phyloP scores from a whole-genome alignment of 305 asterid species.

The Andrographis paniculata region DNA sequence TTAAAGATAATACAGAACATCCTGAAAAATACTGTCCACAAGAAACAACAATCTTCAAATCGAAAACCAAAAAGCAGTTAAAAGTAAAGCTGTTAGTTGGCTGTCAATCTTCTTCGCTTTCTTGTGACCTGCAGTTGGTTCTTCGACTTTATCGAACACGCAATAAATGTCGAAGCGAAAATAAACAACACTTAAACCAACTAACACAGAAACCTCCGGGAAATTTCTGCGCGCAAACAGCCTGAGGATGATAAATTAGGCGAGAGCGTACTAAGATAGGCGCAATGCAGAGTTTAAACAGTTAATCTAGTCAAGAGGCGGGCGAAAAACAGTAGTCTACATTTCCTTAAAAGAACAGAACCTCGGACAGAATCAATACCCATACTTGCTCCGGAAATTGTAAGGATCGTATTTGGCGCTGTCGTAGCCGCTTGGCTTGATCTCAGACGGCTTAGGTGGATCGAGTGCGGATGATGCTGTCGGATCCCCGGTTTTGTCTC shows the following conservation, averaged over 20 bases:
- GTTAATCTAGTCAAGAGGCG: slow-evolving; percentile 8
- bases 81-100: slow-evolving; percentile 29
- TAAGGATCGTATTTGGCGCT: slow-evolving; percentile 49
- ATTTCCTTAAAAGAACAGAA: neutral
- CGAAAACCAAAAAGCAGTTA: neutral
- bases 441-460: slow-evolving; percentile 47
- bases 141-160: slow-evolving; percentile 12
- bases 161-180: slow-evolving; percentile 9
- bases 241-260: slow-evolving; percentile 4
- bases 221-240: neutral
- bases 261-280: too few species aligned
- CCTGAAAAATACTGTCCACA: slow-evolving; percentile 29
- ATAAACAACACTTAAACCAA: neutral
- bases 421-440: slow-evolving; percentile 40
- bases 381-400: slow-evolving; percentile 59
- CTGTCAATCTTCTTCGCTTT: slow-evolving; percentile 32
- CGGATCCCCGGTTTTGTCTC: slow-evolving; percentile 48
- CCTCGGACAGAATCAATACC: slow-evolving; percentile 27
- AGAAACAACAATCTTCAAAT: slow-evolving; percentile 14
- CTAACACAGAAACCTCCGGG: neutral
- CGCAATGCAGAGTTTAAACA: slow-evolving; percentile 8
- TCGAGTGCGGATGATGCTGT: slow-evolving; percentile 37
- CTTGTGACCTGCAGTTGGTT: slow-evolving; percentile 53
- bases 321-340: slow-evolving; percentile 2
- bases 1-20: slow-evolving; percentile 6